Evolutionary conservation across 1,284 basidiomycete genomes (phyloP), one percentile per base, ranked within the genome.

Genomic region (Irpex sp.): DNA sequence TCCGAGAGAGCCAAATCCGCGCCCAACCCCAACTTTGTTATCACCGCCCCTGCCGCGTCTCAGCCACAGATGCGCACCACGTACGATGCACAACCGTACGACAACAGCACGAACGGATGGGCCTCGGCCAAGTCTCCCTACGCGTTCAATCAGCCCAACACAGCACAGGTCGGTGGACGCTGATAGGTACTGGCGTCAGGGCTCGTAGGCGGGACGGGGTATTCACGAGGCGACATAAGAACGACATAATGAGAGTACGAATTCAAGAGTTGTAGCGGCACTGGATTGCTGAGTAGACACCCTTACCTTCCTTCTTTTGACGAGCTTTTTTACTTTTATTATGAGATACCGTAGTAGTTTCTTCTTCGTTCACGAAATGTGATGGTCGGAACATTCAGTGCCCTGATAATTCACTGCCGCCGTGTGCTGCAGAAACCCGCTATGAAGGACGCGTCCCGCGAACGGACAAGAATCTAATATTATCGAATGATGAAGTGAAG

Each of bases 11-110:
- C 56, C 55, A 65, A 65, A 64, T 9, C 14, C 14, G 10, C 28
- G 52, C 52, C 52, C 18, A 64, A 62, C 61, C 64, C 63, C 39
- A 54, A 55, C 49, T 59, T 63, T 59, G 62, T 62, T 53, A 57
- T 68, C 59, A 62, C 63, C 12, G 49, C 63, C 4, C 49, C 63
- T 42, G 48, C 51, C 47, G 56, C 49, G n/a, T 48, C 55, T n/a
- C 49, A 16, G 16, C 14, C 53, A 28, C 60, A 48, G 12, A 66
- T 68, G 66, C 67, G 66, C 61, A 69, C 68, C 10, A 69, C 68
- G 12, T 69, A 69, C 61, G 65, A 66, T 56, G 59, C 64, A 33
- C 52, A 56, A 16, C 58, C 64, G 2, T 65, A 65, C 57, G 63
- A 62, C 45, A 54, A 55, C 23, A 58, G 18, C 51, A 57, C 60